Base-by-base conservation (phyloP, 768 basidiomycete species). In the Rossbeevera mucosa region DNA sequence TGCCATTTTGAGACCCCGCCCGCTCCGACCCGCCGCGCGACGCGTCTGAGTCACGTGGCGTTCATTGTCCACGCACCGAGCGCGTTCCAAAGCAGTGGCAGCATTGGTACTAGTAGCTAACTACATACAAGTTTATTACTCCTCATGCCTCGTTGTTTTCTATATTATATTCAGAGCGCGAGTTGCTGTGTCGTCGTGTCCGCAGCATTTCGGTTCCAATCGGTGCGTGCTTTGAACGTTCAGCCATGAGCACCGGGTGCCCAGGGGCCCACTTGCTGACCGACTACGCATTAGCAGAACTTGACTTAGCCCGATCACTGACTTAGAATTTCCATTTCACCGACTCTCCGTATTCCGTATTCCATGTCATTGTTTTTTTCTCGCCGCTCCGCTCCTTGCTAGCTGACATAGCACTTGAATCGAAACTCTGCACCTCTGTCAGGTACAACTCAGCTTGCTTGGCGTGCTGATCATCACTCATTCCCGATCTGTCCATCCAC, bases 1-100 rank as follows among this genome's bases (percentile, higher is more conserved):
- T 61, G 18, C 54, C 58, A 58, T 67, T 68, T 71, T 53, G 8
- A 59, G 63, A 63, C 67, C 65, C 67, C 67, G 67, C 60, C 55
- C 21, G 53, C 59, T 69, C 67, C 69, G 67, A 69, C 59, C 44
- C 52, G 57, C 57, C 64, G 49, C 42, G 44, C 44, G 44, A 67
- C 67, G 67, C 65, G 69, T 61, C 43, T 5, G 4, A 18, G 12
- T 59, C 66, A 69, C 66, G 66, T 68, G 66, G 7, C 18, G 3
- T 8, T 29, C 22, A 4, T 36, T 5, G 42, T 18, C 1, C 51
- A 48, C 44, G 55, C 24, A 41, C 40, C 6, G 20, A 9, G 40
- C 18, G 54, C 53, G 25, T 53, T 53, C 26, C 9, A 13, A 42
- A 25, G n/a, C n/a, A n/a, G n/a, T n/a, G n/a, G n/a, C 36, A 14